These are phyloP conservation scores for Venturia asperata DNA, from an alignment of 2,329 filamentous ascomycete genomes.

Conservation along the genomic window DNA sequence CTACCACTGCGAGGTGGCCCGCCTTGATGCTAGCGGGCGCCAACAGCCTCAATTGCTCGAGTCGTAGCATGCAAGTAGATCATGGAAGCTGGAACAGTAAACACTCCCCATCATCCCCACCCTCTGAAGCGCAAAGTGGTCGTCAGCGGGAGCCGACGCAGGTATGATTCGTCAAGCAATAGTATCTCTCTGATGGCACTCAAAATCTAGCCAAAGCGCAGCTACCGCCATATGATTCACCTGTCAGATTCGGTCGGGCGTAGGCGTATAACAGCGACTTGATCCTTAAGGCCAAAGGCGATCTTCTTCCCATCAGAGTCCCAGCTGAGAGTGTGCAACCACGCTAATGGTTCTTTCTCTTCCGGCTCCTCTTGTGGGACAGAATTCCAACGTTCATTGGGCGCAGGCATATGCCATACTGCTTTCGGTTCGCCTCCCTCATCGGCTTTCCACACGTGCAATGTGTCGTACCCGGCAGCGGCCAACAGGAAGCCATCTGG, in stretches of 20 bases:
- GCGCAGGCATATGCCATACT: conserved; percentile 28
- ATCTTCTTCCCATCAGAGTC: conserved; percentile 33
- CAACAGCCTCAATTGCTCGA: conserved; percentile 53
- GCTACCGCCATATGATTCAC: neutral
- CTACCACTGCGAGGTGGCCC: conserved; percentile 52
- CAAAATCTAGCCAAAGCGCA: neutral
- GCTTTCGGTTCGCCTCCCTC: conserved; percentile 30
- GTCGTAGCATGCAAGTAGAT: conserved; percentile 31
- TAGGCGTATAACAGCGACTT: conserved; percentile 15
- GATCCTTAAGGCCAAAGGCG: conserved; percentile 28
- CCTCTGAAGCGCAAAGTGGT: neutral
- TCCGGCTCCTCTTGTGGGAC: conserved; percentile 20
- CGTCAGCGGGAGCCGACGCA: neutral
- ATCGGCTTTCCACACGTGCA: conserved; percentile 40
- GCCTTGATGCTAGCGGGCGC: conserved; percentile 49
- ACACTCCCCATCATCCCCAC: too few species aligned
- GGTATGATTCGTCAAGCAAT: neutral
- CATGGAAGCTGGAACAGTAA: neutral
- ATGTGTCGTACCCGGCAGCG: conserved; percentile 37
- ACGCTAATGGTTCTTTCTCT: conserved; percentile 24
- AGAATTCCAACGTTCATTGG: conserved; percentile 19
- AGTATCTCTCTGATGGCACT: neutral
- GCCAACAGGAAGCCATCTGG: conserved; percentile 39
- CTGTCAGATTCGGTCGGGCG: conserved; percentile 8
- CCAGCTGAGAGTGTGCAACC: conserved; percentile 32